Conservation (phyloP, 1,284 basidiomycete genomes). For the Pisolithus thermaeus region DNA sequence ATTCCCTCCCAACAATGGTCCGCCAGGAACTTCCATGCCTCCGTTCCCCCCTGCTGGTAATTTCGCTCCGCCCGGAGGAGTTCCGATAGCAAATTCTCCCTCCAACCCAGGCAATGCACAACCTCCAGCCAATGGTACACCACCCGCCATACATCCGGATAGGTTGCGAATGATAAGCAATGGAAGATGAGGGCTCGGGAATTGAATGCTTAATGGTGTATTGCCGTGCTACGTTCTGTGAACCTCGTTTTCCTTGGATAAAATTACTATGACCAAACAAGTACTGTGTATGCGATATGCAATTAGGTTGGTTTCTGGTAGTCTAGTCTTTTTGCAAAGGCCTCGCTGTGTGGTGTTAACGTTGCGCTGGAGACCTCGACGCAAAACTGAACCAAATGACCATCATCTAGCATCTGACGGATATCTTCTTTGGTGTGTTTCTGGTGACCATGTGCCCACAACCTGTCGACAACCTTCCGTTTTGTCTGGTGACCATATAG, state of each 20-base stretch:
- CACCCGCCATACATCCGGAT: conserved; percentile 78
- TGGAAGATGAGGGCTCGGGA: conserved; percentile 14
- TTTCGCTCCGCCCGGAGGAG: conserved; percentile 31
- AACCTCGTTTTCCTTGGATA: not conserved
- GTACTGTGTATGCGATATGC: too few species aligned
- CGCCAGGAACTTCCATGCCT: conserved; percentile 32
- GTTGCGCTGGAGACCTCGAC: conserved; percentile 32
- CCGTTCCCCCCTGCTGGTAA: conserved; percentile 43
- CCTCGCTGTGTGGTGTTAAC: conserved; percentile 16
- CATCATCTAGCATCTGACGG: conserved; percentile 27
- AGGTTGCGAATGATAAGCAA: conserved; percentile 74
- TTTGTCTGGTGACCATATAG: conserved; percentile 26
- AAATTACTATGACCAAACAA: not conserved
- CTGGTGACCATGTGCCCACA: conserved; percentile 27
- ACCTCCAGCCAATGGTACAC: conserved; percentile 30
- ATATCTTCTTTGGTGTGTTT: conserved; percentile 26
- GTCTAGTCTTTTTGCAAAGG: conserved; percentile 19
- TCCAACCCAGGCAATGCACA: conserved; percentile 16
- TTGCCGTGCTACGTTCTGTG: not conserved
- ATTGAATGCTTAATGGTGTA: not conserved
- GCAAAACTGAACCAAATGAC: conserved; percentile 35
- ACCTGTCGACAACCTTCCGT: conserved; percentile 28
- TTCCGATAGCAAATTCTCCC: conserved; percentile 26
- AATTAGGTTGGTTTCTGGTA: conserved; percentile 8
- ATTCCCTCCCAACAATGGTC: conserved; percentile 52